Percentiles rank a stretch among this genome's conserved stretches.
Evolutionary conservation across 768 basidiomycete genomes (phyloP).

Genomic region (Boletus insuetus): DNA sequence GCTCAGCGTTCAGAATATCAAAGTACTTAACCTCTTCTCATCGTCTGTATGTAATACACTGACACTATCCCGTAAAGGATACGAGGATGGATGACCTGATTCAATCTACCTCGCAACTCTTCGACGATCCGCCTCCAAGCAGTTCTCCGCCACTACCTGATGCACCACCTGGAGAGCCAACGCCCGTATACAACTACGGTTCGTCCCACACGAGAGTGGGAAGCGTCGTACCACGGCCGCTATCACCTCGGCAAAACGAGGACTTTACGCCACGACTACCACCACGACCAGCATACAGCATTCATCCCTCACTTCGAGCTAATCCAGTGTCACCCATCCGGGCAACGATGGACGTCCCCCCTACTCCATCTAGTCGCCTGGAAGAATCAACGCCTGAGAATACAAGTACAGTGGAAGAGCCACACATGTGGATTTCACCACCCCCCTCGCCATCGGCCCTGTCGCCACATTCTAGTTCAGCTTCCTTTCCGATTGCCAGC

Average conservation of each 20-base stretch:
- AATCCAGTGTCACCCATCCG: constrained; percentile 47
- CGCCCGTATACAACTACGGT: constrained; percentile 59
- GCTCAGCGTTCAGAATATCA: constrained; percentile 67
- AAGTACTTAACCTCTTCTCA: constrained; percentile 46
- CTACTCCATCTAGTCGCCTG: constrained; percentile 25
- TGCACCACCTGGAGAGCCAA: constrained; percentile 63
- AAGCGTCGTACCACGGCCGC: constrained; percentile 37
- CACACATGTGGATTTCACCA: constrained; percentile 11
- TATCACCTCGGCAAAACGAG: constrained; percentile 37
- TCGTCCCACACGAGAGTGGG: constrained; percentile 68
- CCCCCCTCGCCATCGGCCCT: constrained; percentile 16
- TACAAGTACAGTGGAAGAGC: constrained; percentile 3
- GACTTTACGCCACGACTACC: constrained; percentile 78
- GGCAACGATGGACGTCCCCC: constrained; percentile 34
- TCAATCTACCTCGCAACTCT: constrained; percentile 60
- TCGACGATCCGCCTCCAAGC: constrained; percentile 50
- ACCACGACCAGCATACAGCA: constrained; percentile 64
- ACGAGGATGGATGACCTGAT: constrained; percentile 87
- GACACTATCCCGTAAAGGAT: constrained; percentile 40
- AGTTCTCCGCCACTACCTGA: constrained; percentile 72
- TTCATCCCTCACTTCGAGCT: constrained; percentile 71
- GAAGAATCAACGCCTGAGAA: constrained; percentile 20
- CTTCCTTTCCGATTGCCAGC: no score
- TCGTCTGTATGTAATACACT: constrained; percentile 32
- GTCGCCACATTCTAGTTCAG: no score